Percentiles rank a stretch among this genome's conserved stretches.
Conservation (phyloP, 2,329 filamentous ascomycete genomes). For the Laburnicola sp. region DNA sequence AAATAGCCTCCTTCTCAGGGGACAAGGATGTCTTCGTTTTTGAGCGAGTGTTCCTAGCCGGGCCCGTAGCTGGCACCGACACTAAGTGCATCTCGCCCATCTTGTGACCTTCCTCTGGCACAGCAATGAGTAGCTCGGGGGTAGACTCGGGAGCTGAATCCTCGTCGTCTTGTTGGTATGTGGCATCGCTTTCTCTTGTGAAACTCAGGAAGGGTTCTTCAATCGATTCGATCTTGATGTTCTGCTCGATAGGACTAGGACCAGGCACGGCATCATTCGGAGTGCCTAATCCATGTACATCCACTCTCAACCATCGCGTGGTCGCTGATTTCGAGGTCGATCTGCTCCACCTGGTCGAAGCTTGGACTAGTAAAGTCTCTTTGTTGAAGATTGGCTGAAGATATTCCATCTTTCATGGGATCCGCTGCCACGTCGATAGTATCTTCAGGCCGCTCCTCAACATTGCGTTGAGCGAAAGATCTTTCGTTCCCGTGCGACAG, state of each 20-base stretch:
- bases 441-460: background rate
- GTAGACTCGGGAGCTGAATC: constrained; percentile 2
- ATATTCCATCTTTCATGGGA: no score
- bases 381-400: background rate
- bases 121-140: constrained; percentile 19
- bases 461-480: no score
- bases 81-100: constrained; percentile 24
- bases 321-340: background rate
- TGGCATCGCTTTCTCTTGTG: background rate
- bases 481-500: no score
- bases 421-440: no score
- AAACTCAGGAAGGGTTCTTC: constrained; percentile 24
- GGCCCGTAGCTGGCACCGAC: constrained; percentile 28
- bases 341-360: no score
- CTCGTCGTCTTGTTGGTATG: constrained; percentile 8
- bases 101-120: constrained; percentile 26
- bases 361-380: background rate
- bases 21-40: constrained; percentile 33
- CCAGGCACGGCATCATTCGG: background rate
- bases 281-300: background rate
- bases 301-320: background rate
- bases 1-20: constrained; percentile 20
- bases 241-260: constrained; percentile 12
- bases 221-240: constrained; percentile 38
- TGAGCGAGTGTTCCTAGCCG: constrained; percentile 39